phyloP scores from a whole-genome alignment of 78 protist genomes.

The Planoprotostelium fungivorum region DNA sequence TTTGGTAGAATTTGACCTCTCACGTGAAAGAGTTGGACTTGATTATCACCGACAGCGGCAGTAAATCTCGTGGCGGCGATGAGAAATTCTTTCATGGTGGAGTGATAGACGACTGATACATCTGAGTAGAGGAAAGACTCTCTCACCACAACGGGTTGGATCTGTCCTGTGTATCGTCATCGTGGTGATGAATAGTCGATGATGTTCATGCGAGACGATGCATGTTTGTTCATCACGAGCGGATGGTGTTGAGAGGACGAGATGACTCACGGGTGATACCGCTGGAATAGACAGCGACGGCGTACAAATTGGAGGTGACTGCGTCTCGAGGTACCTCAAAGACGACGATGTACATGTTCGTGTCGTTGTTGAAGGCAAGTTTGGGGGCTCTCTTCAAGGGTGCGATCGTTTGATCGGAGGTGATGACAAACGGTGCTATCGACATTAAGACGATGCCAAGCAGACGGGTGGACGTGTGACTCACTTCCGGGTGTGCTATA shows the following conservation, averaged over 20 bases:
- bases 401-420: neutral
- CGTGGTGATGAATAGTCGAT: no score
- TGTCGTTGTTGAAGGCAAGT: neutral
- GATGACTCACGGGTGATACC: neutral
- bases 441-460: no score
- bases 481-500: neutral
- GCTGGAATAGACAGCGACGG: neutral
- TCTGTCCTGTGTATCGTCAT: no score
- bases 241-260: neutral
- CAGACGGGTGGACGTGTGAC: neutral
- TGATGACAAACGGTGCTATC: neutral
- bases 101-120: no score
- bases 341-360: neutral
- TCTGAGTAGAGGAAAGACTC: no score
- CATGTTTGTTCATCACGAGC: neutral
- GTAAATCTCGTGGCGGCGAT: no score
- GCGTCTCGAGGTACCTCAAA: neutral
- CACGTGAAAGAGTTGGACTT: no score
- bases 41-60: no score
- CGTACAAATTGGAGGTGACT: neutral
- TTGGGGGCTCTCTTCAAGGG: neutral
- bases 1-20: no score
- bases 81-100: no score
- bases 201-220: neutral
- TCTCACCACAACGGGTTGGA: no score